These are phyloP conservation scores for Vanilla planifolia DNA, from an alignment of 106 monocot genomes.

Conservation along the genomic window DNA sequence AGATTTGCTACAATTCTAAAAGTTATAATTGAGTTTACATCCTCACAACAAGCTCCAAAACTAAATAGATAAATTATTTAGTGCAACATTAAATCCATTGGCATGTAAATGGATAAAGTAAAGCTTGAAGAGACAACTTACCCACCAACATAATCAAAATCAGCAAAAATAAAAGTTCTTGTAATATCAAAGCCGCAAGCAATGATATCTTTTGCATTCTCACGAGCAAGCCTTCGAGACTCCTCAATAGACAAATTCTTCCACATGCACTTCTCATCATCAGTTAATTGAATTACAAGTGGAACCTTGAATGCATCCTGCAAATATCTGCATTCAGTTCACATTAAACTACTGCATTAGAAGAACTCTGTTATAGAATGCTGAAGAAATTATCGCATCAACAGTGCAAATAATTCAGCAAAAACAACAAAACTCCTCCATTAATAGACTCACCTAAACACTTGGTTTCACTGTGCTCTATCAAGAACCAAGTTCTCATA, in stretches of 20 bases:
- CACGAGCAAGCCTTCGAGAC: constrained; percentile 82
- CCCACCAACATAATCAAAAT: constrained; percentile 96
- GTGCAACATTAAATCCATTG: not conserved
- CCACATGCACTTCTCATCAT: constrained; percentile 99
- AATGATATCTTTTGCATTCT: constrained; percentile 98
- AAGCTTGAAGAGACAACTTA: constrained; percentile 27
- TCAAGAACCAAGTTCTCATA: no score
- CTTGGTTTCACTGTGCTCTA: no score
- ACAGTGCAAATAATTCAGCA: no score
- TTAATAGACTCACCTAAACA: no score
- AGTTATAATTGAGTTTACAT: no score
- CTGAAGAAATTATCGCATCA: not conserved
- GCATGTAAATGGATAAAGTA: not conserved
- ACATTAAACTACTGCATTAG: not conserved
- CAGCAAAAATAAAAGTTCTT: constrained; percentile 92
- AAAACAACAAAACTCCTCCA: no score
- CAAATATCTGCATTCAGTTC: constrained; percentile 61
- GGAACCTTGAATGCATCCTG: constrained; percentile 99
- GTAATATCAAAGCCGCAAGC: constrained; percentile 96
- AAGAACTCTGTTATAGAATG: not conserved
- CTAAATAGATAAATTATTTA: not conserved
- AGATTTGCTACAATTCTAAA: not conserved
- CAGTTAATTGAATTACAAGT: constrained; percentile 94
- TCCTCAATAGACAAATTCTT: constrained; percentile 89
- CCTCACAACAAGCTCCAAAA: no score